phyloP scores from a whole-genome alignment of 371 early-diverging fungal species.

The Batrachochytrium dendrobatidis region DNA sequence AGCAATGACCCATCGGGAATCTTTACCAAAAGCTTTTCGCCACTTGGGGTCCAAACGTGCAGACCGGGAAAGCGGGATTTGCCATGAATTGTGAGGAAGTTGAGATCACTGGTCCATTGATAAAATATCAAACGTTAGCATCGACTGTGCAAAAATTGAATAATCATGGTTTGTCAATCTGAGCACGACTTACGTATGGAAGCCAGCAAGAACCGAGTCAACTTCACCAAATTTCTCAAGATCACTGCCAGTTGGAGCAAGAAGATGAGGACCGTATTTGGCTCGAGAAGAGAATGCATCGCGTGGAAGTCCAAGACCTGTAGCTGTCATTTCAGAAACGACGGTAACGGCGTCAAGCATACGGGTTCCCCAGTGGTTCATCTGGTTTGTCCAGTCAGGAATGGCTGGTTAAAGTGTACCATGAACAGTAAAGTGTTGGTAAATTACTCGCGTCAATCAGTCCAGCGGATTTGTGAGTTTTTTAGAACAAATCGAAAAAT shows the following conservation, averaged over 20 bases:
- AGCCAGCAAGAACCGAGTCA: slow-evolving; percentile 58
- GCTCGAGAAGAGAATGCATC: slow-evolving; percentile 46
- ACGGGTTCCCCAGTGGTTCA: slow-evolving; percentile 58
- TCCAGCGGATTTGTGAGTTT: no score
- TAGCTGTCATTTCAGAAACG: slow-evolving; percentile 53
- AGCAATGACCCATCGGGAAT: slow-evolving; percentile 60
- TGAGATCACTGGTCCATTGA: slow-evolving; percentile 41
- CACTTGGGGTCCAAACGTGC: slow-evolving; percentile 59
- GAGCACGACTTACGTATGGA: slow-evolving; percentile 26
- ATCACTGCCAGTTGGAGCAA: slow-evolving; percentile 64
- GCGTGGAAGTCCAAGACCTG: slow-evolving; percentile 50
- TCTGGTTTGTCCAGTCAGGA: slow-evolving; percentile 42
- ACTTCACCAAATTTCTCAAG: slow-evolving; percentile 48
- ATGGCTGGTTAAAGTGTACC: no score
- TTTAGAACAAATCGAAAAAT: no score
- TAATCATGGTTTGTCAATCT: no score
- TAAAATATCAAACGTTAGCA: background rate
- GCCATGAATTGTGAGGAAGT: slow-evolving; percentile 66
- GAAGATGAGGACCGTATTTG: slow-evolving; percentile 55
- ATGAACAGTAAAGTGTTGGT: slow-evolving; percentile 21
- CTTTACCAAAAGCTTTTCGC: slow-evolving; percentile 49
- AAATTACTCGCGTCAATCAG: slow-evolving; percentile 11
- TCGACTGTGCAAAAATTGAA: no score
- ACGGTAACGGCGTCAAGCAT: slow-evolving; percentile 46
- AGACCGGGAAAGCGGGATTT: slow-evolving; percentile 66